These are phyloP conservation scores for Polymyxa betae DNA, from an alignment of 208 protist species.

Conservation along the genomic window DNA sequence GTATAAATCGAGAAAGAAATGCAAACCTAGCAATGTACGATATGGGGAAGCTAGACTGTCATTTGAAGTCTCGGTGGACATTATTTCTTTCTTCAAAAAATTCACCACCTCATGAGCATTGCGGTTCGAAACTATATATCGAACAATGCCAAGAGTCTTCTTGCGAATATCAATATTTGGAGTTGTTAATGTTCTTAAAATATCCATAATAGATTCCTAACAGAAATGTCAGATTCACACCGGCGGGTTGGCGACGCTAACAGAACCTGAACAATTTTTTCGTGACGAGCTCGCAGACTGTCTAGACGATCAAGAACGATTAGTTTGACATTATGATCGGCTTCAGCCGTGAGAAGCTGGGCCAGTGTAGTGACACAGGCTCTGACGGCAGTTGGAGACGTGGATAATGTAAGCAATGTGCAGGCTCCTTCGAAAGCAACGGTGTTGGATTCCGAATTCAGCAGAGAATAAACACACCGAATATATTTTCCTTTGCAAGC, in stretches of 20 bases:
- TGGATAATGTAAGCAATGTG: slow-evolving; percentile 89
- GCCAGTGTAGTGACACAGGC: slow-evolving; percentile 75
- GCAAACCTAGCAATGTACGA: neutral
- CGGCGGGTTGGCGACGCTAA: neutral
- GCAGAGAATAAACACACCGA: slow-evolving; percentile 50
- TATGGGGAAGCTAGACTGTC: neutral
- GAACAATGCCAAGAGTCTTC: slow-evolving; percentile 85
- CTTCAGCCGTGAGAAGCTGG: slow-evolving; percentile 73
- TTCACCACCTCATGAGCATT: slow-evolving; percentile 89
- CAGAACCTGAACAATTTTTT: neutral
- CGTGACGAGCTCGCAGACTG: neutral
- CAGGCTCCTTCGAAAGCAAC: slow-evolving; percentile 92
- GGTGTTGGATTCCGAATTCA: slow-evolving; percentile 85
- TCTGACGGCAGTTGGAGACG: slow-evolving; percentile 89
- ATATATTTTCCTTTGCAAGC: slow-evolving; percentile 53
- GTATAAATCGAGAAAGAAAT: neutral
- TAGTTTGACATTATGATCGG: slow-evolving; percentile 96
- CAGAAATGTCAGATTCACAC: neutral
- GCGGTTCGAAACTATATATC: slow-evolving; percentile 83
- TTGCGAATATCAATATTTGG: slow-evolving; percentile 88
- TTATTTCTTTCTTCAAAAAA: slow-evolving; percentile 91
- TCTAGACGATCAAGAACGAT: slow-evolving; percentile 87
- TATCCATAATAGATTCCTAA: slow-evolving; percentile 60
- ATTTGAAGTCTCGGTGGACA: slow-evolving; percentile 52
- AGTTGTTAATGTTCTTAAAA: slow-evolving; percentile 55